These are phyloP conservation scores for Solanum bulbocastanum DNA, from an alignment of 257 asterid genomes.

Conservation along the genomic window DNA sequence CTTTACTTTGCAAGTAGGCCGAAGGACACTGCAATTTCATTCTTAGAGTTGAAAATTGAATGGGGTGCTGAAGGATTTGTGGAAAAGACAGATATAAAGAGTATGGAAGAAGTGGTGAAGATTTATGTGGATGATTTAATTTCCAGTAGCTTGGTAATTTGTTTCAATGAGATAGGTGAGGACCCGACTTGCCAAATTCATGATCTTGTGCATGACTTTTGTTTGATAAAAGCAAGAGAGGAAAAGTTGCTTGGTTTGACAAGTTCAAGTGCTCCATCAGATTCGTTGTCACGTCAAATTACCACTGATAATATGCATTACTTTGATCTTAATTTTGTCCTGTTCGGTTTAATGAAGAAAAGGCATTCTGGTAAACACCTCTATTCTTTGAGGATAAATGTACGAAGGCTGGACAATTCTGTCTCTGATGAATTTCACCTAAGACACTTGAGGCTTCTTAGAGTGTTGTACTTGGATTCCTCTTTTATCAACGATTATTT, in stretches of 20 bases:
- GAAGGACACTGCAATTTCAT: fast-evolving
- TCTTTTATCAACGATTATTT: background rate
- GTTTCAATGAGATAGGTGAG: background rate
- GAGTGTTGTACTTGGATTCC: no score
- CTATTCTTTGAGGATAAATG: fast-evolving
- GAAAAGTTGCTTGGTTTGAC: background rate
- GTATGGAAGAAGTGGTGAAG: no score
- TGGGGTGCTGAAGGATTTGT: background rate
- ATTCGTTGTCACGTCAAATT: background rate
- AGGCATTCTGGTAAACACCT: background rate
- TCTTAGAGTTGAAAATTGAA: fast-evolving
- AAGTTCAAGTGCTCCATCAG: background rate
- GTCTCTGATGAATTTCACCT: no score
- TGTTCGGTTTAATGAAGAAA: no score
- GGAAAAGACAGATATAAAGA: fast-evolving
- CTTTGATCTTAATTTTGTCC: no score
- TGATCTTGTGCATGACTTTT: background rate
- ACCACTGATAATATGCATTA: no score
- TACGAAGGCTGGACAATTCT: fast-evolving
- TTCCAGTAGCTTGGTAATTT: background rate
- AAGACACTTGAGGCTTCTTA: background rate
- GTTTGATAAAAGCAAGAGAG: background rate
- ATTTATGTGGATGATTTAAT: background rate
- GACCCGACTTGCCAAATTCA: background rate
- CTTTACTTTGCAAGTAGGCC: background rate